Base-by-base conservation (phyloP, 306 rosid genomes). In the Lathyrus tuberosus region DNA sequence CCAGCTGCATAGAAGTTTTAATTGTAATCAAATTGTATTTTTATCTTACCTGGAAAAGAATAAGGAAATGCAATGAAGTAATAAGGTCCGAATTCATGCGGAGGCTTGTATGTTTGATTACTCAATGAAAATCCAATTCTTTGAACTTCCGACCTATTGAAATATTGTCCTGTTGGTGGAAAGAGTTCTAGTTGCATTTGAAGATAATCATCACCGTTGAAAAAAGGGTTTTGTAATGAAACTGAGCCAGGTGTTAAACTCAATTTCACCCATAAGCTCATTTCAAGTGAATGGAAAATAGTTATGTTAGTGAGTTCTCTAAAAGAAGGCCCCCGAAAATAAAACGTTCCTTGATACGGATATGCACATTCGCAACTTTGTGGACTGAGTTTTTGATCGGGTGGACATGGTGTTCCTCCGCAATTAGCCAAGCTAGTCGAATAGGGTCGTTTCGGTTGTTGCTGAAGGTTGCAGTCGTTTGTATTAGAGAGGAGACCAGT, bases 41-140 rank as follows among this genome's bases (percentile, higher is more conserved):
- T 26, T 53, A 16, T 28, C 65, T 81, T 82, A 95, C 99, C 97
- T 76, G 75, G 65, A 62, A 95, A 89, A 58, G 72, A 67, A 74
- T 95, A 95, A 62, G 89, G 92, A 76, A 80, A 72, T 48, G 99
- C 87, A 69, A 86, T 77, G 30, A 91, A 89, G 67, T 66, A 82
- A 75, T 79, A 95, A 31, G 99, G 99, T 75, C 97, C 99, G 74
- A 95, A 89, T 57, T 60, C 76, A 0, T 0, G 4, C 1, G 99
- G 99, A 18, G 96, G 99, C 83, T 91, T 91, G 83, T 83, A 88
- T 16, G 87, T 91, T 86, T 95, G 99, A 67, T 86, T 86, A 70
- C 83, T 87, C 85, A 95, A 33, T 6, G 81, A 75, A 79, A 89
- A 95, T 64, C 99, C 99, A 56, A 95, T 81, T 79, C 96, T 87